phyloP scores from a whole-genome alignment of 345 rosid genomes.

The Eucalyptus decipiens region DNA sequence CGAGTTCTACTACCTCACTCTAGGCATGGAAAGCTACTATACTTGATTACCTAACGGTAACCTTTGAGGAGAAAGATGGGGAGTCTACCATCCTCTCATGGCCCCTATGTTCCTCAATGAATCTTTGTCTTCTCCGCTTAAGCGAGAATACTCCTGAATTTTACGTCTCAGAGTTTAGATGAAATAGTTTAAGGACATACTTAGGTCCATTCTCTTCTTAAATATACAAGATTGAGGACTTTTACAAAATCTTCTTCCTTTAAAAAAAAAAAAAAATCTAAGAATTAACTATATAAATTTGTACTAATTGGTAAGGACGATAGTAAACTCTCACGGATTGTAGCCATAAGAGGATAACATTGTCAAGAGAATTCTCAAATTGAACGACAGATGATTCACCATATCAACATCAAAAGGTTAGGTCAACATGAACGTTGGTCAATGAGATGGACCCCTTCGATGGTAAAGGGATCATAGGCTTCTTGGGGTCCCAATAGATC shows the following conservation, averaged over 20 bases:
- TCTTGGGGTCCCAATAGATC: background rate
- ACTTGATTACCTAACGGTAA: fast-evolving
- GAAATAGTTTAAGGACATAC: fast-evolving
- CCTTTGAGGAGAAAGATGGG: too few relatives aligned
- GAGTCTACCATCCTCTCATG: too few relatives aligned
- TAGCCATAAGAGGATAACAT: background rate
- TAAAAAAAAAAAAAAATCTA: background rate
- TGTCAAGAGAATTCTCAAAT: background rate
- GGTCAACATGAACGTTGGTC: background rate
- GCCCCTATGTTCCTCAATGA: too few relatives aligned
- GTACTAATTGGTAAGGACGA: background rate
- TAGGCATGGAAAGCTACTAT: too few relatives aligned
- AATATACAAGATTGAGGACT: background rate
- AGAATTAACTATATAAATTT: background rate
- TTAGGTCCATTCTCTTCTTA: background rate
- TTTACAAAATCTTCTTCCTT: background rate
- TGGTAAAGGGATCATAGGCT: too few relatives aligned
- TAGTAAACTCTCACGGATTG: background rate
- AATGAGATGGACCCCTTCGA: background rate
- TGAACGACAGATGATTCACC: background rate
- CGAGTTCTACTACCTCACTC: too few relatives aligned
- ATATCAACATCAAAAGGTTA: background rate
- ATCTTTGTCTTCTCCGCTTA: too few relatives aligned
- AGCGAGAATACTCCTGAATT: fast-evolving
- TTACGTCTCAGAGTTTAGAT: fast-evolving